A percentile compares a stretch with the other conserved stretches of the same genome.
Conservation (phyloP, 805 yeast genomes). For the Metschnikowia reukaufii region DNA sequence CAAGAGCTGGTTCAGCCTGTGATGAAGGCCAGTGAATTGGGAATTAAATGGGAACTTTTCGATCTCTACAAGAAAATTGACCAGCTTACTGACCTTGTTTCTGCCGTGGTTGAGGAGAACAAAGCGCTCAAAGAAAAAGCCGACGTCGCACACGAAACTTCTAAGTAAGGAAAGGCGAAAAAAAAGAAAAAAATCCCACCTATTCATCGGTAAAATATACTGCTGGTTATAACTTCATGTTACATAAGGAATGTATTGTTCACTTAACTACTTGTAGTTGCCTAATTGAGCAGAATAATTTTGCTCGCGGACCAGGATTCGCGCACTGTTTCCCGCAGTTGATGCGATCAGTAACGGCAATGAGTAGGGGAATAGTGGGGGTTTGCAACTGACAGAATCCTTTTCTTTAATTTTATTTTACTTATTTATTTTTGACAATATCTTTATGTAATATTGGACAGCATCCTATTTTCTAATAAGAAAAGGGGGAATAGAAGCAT, state of each 20-base stretch:
- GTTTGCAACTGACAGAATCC: too few species aligned
- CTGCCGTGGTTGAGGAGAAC: slow-evolving; percentile 38
- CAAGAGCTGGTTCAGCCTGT: slow-evolving; percentile 58
- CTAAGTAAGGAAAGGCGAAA: background rate
- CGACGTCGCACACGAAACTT: background rate
- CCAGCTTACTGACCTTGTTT: slow-evolving; percentile 41
- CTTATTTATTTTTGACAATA: too few species aligned
- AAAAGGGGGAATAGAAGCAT: too few species aligned
- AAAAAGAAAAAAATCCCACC: background rate
- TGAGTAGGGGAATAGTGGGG: too few species aligned
- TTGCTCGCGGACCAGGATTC: background rate
- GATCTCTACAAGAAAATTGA: slow-evolving; percentile 55
- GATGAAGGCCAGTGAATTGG: slow-evolving; percentile 49
- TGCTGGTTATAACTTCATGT: background rate
- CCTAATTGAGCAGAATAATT: background rate
- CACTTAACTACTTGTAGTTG: background rate
- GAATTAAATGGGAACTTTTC: slow-evolving; percentile 65
- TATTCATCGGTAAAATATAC: background rate
- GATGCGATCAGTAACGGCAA: too few species aligned
- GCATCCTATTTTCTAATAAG: too few species aligned
- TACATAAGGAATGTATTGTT: background rate
- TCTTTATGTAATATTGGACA: too few species aligned
- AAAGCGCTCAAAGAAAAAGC: slow-evolving; percentile 20
- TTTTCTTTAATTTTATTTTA: too few species aligned
- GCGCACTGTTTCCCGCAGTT: background rate